Conservation (phyloP, 305 asterid species). For the Plantago rigida region DNA sequence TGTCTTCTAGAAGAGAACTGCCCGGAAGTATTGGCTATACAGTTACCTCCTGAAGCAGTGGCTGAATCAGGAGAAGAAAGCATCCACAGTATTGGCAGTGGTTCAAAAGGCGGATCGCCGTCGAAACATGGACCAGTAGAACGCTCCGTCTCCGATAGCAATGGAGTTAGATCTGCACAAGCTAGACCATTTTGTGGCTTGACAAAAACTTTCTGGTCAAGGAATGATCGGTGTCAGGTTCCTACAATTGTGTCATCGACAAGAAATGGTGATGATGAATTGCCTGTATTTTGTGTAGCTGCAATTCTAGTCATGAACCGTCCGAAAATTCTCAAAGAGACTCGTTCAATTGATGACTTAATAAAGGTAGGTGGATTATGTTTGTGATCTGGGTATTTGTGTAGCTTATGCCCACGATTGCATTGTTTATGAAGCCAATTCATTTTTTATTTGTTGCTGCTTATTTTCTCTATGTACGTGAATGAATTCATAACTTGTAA, state of each 20-base stretch:
- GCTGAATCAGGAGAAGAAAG: conserved; percentile 52
- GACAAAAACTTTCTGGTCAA: conserved; percentile 77
- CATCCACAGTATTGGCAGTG: conserved; percentile 33
- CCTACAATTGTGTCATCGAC: conserved; percentile 44
- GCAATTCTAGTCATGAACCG: conserved; percentile 90
- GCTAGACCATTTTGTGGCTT: conserved; percentile 78
- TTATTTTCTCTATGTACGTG: no score
- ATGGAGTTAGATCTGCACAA: conserved; percentile 44
- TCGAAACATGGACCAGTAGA: conserved; percentile 45
- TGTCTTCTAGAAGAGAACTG: conserved; percentile 58
- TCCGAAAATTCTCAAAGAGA: conserved; percentile 68
- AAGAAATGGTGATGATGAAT: conserved; percentile 75
- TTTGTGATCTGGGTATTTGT: conserved; percentile 18
- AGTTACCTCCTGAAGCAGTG: conserved; percentile 46
- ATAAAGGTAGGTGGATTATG: conserved; percentile 70
- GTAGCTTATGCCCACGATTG: background rate
- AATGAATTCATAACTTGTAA: no score
- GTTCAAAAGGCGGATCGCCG: conserved; percentile 37
- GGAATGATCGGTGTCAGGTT: conserved; percentile 45
- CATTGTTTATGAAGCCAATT: no score
- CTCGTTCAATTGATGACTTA: conserved; percentile 83
- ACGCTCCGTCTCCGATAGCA: conserved; percentile 43
- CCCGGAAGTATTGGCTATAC: conserved; percentile 66
- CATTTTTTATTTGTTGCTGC: no score
- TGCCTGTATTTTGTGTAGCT: conserved; percentile 91